phyloP scores from a whole-genome alignment of 2,329 filamentous ascomycete genomes.

The Fusarium newnesense region DNA sequence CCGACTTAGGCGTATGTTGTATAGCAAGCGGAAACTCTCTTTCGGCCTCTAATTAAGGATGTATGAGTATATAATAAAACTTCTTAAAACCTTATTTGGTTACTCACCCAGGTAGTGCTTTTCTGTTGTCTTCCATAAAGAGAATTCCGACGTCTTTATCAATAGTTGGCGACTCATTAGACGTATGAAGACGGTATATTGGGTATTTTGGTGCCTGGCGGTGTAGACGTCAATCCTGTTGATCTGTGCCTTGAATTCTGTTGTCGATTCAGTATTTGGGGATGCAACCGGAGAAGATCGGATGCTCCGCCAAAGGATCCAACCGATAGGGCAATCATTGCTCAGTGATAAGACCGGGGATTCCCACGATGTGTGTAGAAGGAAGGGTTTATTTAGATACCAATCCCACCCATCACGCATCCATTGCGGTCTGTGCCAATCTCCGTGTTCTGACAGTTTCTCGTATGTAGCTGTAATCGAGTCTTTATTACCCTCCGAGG shows the following conservation, averaged over 20 bases:
- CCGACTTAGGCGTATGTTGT: background rate
- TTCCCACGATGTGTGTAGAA: accelerated
- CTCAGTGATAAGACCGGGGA: accelerated
- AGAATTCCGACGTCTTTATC: accelerated
- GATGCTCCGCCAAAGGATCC: background rate
- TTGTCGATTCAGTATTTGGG: accelerated
- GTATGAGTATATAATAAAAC: accelerated
- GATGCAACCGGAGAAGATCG: background rate
- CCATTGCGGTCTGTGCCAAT: background rate
- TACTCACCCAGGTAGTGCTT: background rate
- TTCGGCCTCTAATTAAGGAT: accelerated
- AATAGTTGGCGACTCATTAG: accelerated
- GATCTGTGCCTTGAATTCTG: accelerated
- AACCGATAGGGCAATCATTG: background rate
- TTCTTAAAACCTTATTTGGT: accelerated
- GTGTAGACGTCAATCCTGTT: accelerated
- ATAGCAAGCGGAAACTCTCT: accelerated
- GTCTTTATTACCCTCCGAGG: accelerated
- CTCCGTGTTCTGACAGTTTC: accelerated
- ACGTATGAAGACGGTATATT: accelerated
- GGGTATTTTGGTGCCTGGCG: no score
- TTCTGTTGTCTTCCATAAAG: accelerated
- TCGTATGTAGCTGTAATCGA: accelerated
- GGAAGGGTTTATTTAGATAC: accelerated
- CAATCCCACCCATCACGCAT: no score